Conservation (phyloP, 441 rosid species). For the Rhodomyrtus psidioides region DNA sequence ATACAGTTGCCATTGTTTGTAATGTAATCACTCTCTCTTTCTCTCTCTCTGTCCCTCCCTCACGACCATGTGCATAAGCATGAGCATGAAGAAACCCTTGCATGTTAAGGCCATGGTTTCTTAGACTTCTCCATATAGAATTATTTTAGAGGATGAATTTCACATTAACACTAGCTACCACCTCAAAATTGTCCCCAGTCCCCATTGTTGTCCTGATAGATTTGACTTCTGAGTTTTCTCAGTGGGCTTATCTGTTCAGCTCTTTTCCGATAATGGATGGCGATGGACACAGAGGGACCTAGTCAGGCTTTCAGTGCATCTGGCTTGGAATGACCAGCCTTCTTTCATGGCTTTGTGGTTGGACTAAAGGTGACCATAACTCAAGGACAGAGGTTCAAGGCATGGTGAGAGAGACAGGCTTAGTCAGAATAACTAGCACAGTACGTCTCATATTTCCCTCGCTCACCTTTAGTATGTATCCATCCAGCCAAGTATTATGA, state of each 20-base stretch:
- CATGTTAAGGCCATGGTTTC: not conserved
- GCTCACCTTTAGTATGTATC: not conserved
- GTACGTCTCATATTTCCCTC: not conserved
- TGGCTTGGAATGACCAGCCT: not conserved
- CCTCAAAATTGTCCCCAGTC: not conserved
- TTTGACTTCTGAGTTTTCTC: not conserved
- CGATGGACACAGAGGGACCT: not conserved
- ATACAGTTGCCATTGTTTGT: not conserved
- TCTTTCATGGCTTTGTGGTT: not conserved
- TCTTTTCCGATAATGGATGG: not conserved
- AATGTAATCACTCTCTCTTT: not conserved
- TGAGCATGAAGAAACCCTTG: not conserved
- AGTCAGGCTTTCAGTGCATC: not conserved
- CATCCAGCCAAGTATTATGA: not conserved
- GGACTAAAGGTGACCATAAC: not conserved
- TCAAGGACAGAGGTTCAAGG: not conserved
- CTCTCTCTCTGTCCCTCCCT: not conserved
- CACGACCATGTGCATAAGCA: not conserved
- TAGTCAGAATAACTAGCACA: not conserved
- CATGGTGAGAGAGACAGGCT: not conserved
- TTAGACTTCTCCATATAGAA: not conserved
- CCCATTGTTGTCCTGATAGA: not conserved
- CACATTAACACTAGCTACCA: not conserved
- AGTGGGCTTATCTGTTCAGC: not conserved
- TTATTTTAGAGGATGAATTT: not conserved